Base-by-base conservation (phyloP, 768 basidiomycete genomes). In the Auriscalpium microsporum region DNA sequence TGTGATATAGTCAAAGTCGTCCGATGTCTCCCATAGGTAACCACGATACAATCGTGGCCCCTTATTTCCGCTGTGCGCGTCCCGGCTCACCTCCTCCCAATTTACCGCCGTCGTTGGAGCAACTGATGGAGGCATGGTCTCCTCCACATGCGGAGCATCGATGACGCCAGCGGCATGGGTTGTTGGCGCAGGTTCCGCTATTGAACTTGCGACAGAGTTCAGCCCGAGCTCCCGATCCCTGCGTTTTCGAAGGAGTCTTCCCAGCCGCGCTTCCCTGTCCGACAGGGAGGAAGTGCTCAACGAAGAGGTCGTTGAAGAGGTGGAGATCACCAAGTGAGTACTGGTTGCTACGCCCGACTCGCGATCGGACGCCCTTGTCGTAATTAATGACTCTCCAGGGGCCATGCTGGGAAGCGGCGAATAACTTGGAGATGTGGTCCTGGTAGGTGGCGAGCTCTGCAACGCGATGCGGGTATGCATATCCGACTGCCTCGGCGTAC, bases 341-440 rank as follows among this genome's bases (percentile, higher is more conserved):
- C 2, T 48, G 10, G 21, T 53, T 58, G 34, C 61, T 55, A 4
- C 61, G 56, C 17, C 53, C 60, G 23, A 69, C 66, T 4, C 46
- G 16, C 4, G 64, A 62, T 2, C 71, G 48, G 16, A 72, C 54
- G 0, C 68, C 70, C 17, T 60, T 56, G 56, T 76, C 72, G 53
- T 60, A 70, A 3, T 61, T 34, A 53, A 75, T 61, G 60, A 75
- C 55, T 5, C 55, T 17, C 2, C 8, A 7, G 45, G 68, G 68
- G 13, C 38, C 48, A 0, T 53, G 10, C 0, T 17, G 17, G 14
- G 60, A 45, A 5, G 62, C 33, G 14, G 50, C 23, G 60, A 73
- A 72, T 7, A 66, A 44, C 0, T 50, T 47, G 7, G 44, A 40
- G 52, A 73, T 68, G 44, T 67, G 60, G 3, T 63, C 51, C 0